These are phyloP conservation scores for Lasiodiplodia gonubiensis DNA, from an alignment of 2,329 filamentous ascomycete species.

Conservation along the genomic window DNA sequence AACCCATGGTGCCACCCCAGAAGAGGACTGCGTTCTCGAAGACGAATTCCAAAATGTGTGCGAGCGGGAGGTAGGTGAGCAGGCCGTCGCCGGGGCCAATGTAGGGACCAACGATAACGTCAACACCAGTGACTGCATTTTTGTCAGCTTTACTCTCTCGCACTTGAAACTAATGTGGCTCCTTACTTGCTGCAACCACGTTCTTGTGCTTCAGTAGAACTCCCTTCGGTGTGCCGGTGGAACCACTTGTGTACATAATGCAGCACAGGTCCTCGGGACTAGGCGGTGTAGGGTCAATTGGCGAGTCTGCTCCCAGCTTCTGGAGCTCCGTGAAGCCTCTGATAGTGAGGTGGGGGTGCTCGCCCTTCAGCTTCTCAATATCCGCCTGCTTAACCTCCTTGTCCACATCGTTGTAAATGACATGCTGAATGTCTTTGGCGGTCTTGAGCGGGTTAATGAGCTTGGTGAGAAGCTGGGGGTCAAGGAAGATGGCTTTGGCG, in stretches of 20 bases:
- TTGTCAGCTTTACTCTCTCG: neutral
- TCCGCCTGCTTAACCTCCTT: constrained; percentile 57
- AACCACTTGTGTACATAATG: constrained; percentile 83
- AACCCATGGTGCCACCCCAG: constrained; percentile 90
- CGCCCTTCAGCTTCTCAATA: constrained; percentile 60
- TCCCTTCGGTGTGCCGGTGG: constrained; percentile 87
- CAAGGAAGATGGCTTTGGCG: constrained; percentile 83
- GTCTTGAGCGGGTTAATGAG: constrained; percentile 61
- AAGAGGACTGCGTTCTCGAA: constrained; percentile 91
- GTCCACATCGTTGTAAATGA: constrained; percentile 64
- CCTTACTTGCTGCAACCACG: constrained; percentile 76
- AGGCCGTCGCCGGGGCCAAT: constrained; percentile 79
- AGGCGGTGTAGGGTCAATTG: constrained; percentile 73
- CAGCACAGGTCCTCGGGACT: constrained; percentile 80
- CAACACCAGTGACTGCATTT: constrained; percentile 72
- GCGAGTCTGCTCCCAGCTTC: constrained; percentile 67
- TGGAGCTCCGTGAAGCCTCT: constrained; percentile 62
- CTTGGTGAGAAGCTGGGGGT: constrained; percentile 71
- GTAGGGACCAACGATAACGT: constrained; percentile 76
- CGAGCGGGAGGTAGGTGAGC: constrained; percentile 89
- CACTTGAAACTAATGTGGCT: constrained; percentile 30
- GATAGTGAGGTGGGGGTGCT: constrained; percentile 59
- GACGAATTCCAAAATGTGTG: constrained; percentile 95
- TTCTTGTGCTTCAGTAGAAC: constrained; percentile 81
- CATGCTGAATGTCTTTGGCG: constrained; percentile 60